Conservation (phyloP, 768 basidiomycete species). For the Symmetrospora coprosmae region DNA sequence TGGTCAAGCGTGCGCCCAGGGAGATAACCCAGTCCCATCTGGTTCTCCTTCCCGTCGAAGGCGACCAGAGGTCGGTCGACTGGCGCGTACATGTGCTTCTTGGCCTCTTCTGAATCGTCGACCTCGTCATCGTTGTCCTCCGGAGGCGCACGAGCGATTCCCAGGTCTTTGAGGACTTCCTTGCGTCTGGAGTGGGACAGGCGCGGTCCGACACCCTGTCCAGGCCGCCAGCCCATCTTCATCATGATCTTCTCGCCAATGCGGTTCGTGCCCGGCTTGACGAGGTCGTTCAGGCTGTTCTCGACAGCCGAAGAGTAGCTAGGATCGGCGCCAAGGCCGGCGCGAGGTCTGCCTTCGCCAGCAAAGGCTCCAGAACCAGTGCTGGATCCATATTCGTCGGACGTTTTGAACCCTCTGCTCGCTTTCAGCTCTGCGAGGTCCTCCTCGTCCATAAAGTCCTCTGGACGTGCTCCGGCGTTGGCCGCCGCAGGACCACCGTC, state of each 20-base stretch:
- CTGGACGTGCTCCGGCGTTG: constrained; percentile 48
- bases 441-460: constrained; percentile 99
- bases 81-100: constrained; percentile 73
- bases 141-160: neutral
- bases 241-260: constrained; percentile 70
- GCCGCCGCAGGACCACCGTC: constrained; percentile 24
- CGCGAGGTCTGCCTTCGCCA: constrained; percentile 43
- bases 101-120: constrained; percentile 55
- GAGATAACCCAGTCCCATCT: constrained; percentile 68
- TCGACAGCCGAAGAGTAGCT: constrained; percentile 20
- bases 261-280: constrained; percentile 62
- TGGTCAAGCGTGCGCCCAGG: constrained; percentile 41
- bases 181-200: constrained; percentile 61
- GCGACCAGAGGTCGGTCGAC: constrained; percentile 56
- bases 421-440: constrained; percentile 72
- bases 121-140: constrained; percentile 43
- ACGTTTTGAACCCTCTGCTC: constrained; percentile 54
- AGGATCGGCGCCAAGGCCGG: no score
- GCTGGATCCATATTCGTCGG: constrained; percentile 9
- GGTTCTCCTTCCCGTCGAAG: constrained; percentile 54
- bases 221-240: constrained; percentile 89
- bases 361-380: neutral
- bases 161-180: constrained; percentile 38
- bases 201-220: constrained; percentile 85
- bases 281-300: constrained; percentile 52